Percentiles rank a stretch among this genome's conserved stretches.
Conservation (phyloP, 2,329 filamentous ascomycete species). For the Exophiala alcalophila region DNA sequence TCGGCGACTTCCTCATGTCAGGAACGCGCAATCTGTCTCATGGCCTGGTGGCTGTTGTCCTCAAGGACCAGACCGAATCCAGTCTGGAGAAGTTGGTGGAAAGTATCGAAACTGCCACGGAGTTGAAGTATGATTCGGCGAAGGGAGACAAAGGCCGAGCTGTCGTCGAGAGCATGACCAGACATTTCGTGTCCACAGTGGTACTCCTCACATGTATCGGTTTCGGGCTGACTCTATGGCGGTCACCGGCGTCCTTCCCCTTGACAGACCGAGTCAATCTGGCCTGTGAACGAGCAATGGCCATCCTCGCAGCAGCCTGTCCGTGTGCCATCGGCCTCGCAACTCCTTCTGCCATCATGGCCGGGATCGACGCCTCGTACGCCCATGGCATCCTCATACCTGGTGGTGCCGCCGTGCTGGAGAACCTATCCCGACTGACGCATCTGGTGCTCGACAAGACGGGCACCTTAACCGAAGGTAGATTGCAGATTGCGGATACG, state of each 20-base stretch:
- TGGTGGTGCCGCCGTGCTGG: constrained; percentile 54
- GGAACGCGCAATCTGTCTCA: constrained; percentile 21
- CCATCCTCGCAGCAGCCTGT: constrained; percentile 71
- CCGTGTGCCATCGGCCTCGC: constrained; percentile 74
- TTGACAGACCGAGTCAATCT: constrained; percentile 15
- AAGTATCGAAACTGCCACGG: constrained; percentile 14
- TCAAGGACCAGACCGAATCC: constrained; percentile 16
- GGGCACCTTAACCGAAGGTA: constrained; percentile 66
- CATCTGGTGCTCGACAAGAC: constrained; percentile 80
- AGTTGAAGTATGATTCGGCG: constrained; percentile 6
- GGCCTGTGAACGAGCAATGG: constrained; percentile 49
- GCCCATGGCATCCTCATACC: constrained; percentile 12
- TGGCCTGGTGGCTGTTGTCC: constrained; percentile 14
- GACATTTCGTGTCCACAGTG: constrained; percentile 17
- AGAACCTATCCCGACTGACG: constrained; percentile 58
- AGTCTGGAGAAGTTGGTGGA: constrained; percentile 17
- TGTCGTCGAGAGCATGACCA: constrained; percentile 6
- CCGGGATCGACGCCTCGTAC: constrained; percentile 60
- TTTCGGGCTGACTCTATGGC: constrained; percentile 3
- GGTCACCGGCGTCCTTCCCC: not conserved
- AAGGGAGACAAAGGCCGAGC: not conserved
- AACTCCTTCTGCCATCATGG: constrained; percentile 74
- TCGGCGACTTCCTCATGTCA: constrained; percentile 24
- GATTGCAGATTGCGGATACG: constrained; percentile 33
- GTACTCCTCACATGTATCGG: constrained; percentile 14